Conservation (phyloP, 305 asterid genomes). For the Fraxinus ornus region DNA sequence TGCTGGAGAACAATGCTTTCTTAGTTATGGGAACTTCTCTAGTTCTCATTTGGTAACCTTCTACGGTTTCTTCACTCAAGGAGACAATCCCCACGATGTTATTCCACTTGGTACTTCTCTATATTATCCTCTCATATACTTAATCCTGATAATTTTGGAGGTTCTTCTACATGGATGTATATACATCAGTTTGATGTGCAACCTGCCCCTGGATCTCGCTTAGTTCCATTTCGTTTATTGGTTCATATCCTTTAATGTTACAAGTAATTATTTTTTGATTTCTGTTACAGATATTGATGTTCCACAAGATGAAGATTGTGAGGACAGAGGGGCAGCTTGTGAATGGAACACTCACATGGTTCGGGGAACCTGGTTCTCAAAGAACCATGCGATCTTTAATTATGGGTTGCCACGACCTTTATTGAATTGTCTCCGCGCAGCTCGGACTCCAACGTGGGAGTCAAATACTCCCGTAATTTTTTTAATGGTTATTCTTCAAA, state of each 20-base stretch:
- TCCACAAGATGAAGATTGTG: conserved; percentile 43
- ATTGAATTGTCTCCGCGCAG: conserved; percentile 60
- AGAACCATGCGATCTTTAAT: conserved; percentile 54
- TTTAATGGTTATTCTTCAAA: conserved; percentile 14
- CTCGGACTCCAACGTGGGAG: conserved; percentile 38
- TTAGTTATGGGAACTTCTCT: conserved; percentile 79
- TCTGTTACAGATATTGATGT: conserved; percentile 54
- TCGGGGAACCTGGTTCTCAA: conserved; percentile 83
- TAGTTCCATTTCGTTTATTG: background rate
- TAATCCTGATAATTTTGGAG: background rate
- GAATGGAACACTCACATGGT: conserved; percentile 83
- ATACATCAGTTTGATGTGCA: background rate
- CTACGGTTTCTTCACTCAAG: conserved; percentile 83
- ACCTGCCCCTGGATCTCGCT: background rate
- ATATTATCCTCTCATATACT: background rate
- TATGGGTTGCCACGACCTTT: conserved; percentile 78
- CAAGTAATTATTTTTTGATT: conserved; percentile 7
- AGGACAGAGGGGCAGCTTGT: conserved; percentile 24
- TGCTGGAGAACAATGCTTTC: conserved; percentile 84
- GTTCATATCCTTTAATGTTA: background rate
- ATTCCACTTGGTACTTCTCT: conserved; percentile 72
- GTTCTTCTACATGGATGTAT: background rate
- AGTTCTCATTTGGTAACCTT: conserved; percentile 84
- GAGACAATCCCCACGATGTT: conserved; percentile 70
- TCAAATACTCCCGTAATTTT: conserved; percentile 42